A percentile compares a stretch with the other conserved stretches of the same genome.
Conservation (phyloP, 306 rosid genomes). For the Lithocarpus polystachyus region DNA sequence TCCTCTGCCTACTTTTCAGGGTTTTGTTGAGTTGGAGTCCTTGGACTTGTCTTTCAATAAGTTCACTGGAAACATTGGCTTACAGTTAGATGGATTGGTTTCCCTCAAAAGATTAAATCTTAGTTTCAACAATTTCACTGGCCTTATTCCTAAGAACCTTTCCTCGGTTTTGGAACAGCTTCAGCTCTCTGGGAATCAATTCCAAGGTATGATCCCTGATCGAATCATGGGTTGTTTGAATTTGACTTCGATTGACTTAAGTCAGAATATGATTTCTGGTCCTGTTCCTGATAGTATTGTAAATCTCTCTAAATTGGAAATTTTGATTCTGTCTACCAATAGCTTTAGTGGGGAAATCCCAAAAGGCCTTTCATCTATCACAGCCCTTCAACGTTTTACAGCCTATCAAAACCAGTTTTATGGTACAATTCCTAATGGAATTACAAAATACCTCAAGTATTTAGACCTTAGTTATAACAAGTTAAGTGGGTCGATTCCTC, state of each 20-base stretch:
- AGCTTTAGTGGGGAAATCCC: slow-evolving; percentile 47
- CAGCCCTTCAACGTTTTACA: slow-evolving; percentile 57
- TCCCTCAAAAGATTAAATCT: slow-evolving; percentile 54
- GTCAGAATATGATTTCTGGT: slow-evolving; percentile 25
- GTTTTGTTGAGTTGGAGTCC: slow-evolving; percentile 52
- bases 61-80: slow-evolving; percentile 20
- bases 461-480: slow-evolving; percentile 68
- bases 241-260: slow-evolving; percentile 54
- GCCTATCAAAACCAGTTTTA: slow-evolving; percentile 46
- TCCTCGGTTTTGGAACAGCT: slow-evolving; percentile 52
- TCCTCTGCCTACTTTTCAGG: slow-evolving; percentile 49
- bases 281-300: slow-evolving; percentile 43
- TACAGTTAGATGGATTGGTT: slow-evolving; percentile 45
- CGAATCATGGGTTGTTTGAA: slow-evolving; percentile 32
- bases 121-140: slow-evolving; percentile 10
- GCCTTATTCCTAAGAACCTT: slow-evolving; percentile 46
- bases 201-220: slow-evolving; percentile 46
- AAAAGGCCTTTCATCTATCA: slow-evolving; percentile 25
- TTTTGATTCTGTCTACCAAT: slow-evolving; percentile 63
- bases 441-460: slow-evolving; percentile 38
- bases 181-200: slow-evolving; percentile 34
- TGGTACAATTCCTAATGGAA: slow-evolving; percentile 50
- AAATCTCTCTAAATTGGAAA: slow-evolving; percentile 49
- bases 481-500: slow-evolving; percentile 44
- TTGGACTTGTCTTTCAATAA: slow-evolving; percentile 58